Conservation (phyloP, 495 filamentous ascomycete species). For the Cairneyella variabilis region DNA sequence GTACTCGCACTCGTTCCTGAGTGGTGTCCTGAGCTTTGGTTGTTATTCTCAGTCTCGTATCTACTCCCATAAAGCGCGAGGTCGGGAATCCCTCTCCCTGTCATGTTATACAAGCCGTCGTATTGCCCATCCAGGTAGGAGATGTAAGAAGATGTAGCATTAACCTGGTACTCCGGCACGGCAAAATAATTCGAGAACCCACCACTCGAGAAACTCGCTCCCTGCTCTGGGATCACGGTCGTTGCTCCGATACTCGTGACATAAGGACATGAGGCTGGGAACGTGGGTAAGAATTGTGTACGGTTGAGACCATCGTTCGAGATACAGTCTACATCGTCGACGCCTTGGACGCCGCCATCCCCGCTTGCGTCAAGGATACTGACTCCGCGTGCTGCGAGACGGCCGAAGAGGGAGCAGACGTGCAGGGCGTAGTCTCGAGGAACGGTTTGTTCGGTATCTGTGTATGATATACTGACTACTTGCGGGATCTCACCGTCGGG, state of each 20-base stretch:
- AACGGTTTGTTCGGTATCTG: neutral
- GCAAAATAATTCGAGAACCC: conserved; percentile 6
- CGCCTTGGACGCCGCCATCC: neutral
- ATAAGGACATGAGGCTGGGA: neutral
- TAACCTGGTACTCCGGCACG: neutral
- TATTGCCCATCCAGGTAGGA: neutral
- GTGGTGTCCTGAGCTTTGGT: neutral
- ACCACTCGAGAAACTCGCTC: neutral
- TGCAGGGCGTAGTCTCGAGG: neutral
- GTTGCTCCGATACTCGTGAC: neutral
- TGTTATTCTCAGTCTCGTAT: conserved; percentile 4
- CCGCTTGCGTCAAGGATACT: neutral
- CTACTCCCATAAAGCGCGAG: neutral
- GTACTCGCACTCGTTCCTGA: neutral
- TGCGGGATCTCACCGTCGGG: neutral
- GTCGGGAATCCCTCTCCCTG: neutral
- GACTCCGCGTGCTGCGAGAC: conserved; percentile 1
- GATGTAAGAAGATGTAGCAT: neutral
- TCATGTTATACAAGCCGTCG: neutral
- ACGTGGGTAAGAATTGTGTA: neutral
- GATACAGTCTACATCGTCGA: neutral
- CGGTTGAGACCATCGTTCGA: neutral
- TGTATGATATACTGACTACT: conserved; percentile 1
- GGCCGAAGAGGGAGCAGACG: neutral
- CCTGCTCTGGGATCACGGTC: neutral